Evolutionary conservation across 345 rosid species (phyloP).

Genomic region (Trapa incisa): DNA sequence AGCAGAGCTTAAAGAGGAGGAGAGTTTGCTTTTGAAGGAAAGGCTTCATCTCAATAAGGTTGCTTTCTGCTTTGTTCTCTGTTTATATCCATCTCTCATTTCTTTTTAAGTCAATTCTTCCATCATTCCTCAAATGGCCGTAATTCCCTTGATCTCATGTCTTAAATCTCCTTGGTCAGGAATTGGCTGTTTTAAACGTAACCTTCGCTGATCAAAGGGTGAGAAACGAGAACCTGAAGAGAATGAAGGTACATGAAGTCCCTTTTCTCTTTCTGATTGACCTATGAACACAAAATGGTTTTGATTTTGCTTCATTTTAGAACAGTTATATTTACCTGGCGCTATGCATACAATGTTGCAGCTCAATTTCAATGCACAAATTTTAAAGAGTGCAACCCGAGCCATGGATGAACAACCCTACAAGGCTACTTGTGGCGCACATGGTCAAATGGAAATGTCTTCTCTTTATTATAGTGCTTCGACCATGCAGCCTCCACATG

Average conservation of each 20-base stretch:
- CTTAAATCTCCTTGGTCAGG: slow-evolving; percentile 27
- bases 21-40: not conserved
- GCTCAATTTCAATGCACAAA: slow-evolving; percentile 38
- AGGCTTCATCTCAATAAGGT: not conserved
- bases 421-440: not conserved
- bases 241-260: slow-evolving; percentile 42
- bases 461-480: not conserved
- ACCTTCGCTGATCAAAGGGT: slow-evolving; percentile 33
- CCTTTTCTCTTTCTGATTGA: not conserved
- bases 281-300: not conserved
- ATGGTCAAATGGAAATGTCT: not conserved
- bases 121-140: not conserved
- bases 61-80: not conserved
- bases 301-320: not conserved
- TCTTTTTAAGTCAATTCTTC: not conserved
- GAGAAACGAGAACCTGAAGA: slow-evolving; percentile 57
- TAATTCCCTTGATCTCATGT: not conserved
- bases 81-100: not conserved
- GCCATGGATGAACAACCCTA: slow-evolving; percentile 6
- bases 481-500: not conserved
- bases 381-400: slow-evolving; percentile 6
- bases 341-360: slow-evolving; percentile 11
- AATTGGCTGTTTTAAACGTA: slow-evolving; percentile 39
- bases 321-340: not conserved
- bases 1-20: not conserved